phyloP scores from a whole-genome alignment of 352 stramenopile genomes.

The Phytophthora chlamydospora region DNA sequence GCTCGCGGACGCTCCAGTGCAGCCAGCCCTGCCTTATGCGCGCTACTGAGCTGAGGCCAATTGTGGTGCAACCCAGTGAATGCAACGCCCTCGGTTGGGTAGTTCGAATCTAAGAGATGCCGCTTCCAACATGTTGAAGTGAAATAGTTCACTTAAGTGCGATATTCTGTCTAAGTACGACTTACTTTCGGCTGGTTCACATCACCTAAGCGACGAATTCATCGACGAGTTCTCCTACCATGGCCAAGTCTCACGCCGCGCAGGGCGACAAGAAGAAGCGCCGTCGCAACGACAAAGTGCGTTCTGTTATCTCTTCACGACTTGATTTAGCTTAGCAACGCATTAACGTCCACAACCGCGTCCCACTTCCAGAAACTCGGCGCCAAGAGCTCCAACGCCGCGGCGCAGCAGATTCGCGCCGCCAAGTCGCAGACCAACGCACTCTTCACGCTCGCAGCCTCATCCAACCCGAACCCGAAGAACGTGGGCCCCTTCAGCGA shows the following conservation, averaged over 20 bases:
- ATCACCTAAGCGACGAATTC: conserved; percentile 1
- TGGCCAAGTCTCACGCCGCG: conserved; percentile 25
- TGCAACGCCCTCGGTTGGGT: too few relatives aligned
- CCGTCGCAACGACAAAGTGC: conserved; percentile 36
- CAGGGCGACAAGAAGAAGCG: conserved; percentile 35
- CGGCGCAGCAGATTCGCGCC: conserved; percentile 33
- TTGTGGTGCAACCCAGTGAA: too few relatives aligned
- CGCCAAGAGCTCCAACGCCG: conserved; percentile 11
- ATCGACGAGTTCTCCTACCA: too few relatives aligned
- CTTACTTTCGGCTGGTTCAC: conserved; percentile 17
- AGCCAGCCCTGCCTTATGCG: too few relatives aligned
- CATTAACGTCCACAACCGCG: too few relatives aligned
- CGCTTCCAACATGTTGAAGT: conserved; percentile 13
- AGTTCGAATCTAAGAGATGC: too few relatives aligned
- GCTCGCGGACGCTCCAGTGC: too few relatives aligned
- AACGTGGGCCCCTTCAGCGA: conserved; percentile 77
- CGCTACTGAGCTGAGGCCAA: too few relatives aligned
- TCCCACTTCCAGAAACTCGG: conserved; percentile 24
- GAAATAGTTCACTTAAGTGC: conserved; percentile 14
- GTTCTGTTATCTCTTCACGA: not conserved
- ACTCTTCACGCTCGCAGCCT: conserved; percentile 68
- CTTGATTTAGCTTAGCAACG: not conserved
- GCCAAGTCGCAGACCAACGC: conserved; percentile 72
- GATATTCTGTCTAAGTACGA: conserved; percentile 18
- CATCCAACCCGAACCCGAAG: conserved; percentile 87